Evolutionary conservation across 2,329 filamentous ascomycete species (phyloP).

Genomic region (Iodosphaeria phyllophila): DNA sequence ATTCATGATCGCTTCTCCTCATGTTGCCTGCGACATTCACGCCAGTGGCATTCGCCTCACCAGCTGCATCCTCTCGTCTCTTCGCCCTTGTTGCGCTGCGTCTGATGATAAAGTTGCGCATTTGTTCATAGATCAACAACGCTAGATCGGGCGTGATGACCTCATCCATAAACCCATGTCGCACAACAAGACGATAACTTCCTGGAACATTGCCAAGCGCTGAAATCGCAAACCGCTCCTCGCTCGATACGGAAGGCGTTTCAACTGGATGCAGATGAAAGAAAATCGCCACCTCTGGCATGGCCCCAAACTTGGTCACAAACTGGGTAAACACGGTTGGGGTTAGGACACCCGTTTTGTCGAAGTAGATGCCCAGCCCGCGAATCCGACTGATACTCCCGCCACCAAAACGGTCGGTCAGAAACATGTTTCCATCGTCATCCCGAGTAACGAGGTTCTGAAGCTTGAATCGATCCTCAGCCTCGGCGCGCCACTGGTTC

Average conservation of each 20-base stretch:
- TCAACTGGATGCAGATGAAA: constrained; percentile 52
- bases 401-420: constrained; percentile 21
- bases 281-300: constrained; percentile 52
- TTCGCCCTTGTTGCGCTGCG: too few relatives aligned
- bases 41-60: too few relatives aligned
- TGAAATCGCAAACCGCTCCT: constrained; percentile 27
- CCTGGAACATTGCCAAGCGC: constrained; percentile 30
- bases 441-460: constrained; percentile 15
- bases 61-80: too few relatives aligned
- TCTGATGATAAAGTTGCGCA: constrained; percentile 28
- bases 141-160: constrained; percentile 47
- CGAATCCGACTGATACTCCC: constrained; percentile 25
- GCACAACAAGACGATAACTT: constrained; percentile 49
- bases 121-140: constrained; percentile 37
- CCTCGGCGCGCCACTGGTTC: constrained; percentile 55
- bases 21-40: too few relatives aligned
- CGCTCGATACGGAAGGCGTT: constrained; percentile 30
- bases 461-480: constrained; percentile 35
- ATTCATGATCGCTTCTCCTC: too few relatives aligned
- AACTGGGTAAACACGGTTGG: constrained; percentile 57
- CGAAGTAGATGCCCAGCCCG: constrained; percentile 57
- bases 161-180: constrained; percentile 57
- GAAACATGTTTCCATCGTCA: constrained; percentile 10
- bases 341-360: constrained; percentile 49
- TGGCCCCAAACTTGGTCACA: constrained; percentile 47